Base-by-base conservation (phyloP, 257 asterid species). In the Solanum appendiculatum region DNA sequence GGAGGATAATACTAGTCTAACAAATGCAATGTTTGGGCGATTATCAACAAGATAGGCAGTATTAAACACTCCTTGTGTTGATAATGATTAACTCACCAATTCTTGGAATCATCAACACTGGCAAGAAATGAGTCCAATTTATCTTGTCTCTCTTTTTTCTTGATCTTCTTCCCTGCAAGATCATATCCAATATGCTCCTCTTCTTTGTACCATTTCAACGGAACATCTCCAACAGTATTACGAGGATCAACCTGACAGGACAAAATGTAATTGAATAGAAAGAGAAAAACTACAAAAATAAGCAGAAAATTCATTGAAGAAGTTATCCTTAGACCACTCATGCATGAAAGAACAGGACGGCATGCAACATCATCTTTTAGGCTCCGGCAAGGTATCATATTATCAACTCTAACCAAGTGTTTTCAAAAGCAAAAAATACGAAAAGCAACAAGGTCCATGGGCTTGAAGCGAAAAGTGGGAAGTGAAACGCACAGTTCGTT, bases 131-230 rank as follows among this genome's bases (percentile, higher is more conserved):
- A 92, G 77, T 94, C 95, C 86, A 97, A 92, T 91, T 93, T 96
- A 88, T 92, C 95, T 90, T 89, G 95, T 86, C 91, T 94, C 91
- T 96, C 98, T 89, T 90, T 96, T 91, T 95, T 97, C 95, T 94
- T 97, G 48, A 97, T 95, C 94, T 97, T 97, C 96, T 90, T 95
- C 85, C 99, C 99, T 42, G 95, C 84, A 86, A 93, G 68, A 88
- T 96, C 96, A 90, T 97, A 97, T 89, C 99, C 99, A 78, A 96
- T 93, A 88, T 97, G 99, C 90, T 91, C 99, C 93, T 97, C 99
- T 70, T 97, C 98, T 88, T 91, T 88, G 92, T 97, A 97, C 98
- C 98, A 97, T 80, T 78, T 88, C 89, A 96, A 89, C 34, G 99
- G 99, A 87, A 97, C 98, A 91, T 93, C 86, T 75, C 99, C 99